A percentile compares a stretch with the other conserved stretches of the same genome.
Conservation (phyloP, 192 early-diverging fungal species). For the Backusella psychrophila region DNA sequence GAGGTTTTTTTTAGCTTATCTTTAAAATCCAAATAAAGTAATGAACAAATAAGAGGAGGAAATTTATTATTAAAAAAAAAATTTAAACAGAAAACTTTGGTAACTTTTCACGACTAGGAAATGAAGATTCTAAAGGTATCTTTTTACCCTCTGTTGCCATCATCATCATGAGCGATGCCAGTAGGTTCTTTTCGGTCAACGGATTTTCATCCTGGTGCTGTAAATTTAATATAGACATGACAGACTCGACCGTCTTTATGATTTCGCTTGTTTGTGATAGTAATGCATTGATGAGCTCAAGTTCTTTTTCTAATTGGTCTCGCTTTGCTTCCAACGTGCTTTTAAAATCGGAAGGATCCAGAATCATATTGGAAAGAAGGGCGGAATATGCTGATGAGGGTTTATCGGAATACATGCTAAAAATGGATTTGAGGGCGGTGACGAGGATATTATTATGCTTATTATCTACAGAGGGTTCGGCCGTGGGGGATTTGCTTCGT, state of each 20-base stretch:
- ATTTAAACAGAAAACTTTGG: background rate
- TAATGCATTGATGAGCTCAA: background rate
- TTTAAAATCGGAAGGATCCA: background rate
- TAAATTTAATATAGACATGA: constrained; percentile 2
- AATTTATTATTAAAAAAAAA: background rate
- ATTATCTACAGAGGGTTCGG: background rate
- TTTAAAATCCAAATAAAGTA: constrained; percentile 2
- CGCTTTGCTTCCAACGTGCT: background rate
- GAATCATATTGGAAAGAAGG: constrained; percentile 2
- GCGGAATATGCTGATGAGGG: background rate
- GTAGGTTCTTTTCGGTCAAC: background rate
- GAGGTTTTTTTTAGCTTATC: background rate
- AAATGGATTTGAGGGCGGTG: background rate
- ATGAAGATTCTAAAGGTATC: background rate
- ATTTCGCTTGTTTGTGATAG: constrained; percentile 10
- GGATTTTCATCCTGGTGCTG: background rate
- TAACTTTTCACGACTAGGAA: background rate
- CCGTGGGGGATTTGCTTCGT: background rate
- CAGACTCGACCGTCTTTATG: background rate
- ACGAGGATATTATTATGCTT: background rate
- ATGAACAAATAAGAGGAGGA: background rate
- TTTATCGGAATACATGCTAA: background rate
- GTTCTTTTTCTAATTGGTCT: constrained; percentile 6
- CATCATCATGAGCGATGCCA: constrained; percentile 2
- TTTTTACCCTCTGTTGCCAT: background rate